Base-by-base conservation (phyloP, 2,329 filamentous ascomycete genomes). In the Fusarium sp. region DNA sequence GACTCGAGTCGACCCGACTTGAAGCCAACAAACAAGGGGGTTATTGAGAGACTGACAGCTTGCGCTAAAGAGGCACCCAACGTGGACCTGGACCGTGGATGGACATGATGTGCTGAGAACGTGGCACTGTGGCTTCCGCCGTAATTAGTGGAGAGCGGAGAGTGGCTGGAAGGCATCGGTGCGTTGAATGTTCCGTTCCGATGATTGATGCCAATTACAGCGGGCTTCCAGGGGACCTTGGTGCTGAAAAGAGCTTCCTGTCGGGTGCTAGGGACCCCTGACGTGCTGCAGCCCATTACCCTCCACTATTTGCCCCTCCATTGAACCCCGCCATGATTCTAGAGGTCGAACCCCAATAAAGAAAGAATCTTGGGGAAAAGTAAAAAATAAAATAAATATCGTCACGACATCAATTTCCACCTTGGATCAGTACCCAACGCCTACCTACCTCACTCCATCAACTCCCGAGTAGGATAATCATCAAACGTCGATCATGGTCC, bases 401-500 rank as follows among this genome's bases (percentile, higher is more conserved):
- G 27, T 65, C 65, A 52, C 38, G 11, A 37, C 43, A 30, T 59
- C 25, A 25, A 30, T 27, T 52, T 27, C 38, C 62, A 57, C 38
- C 50, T 38, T 40, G 50, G 17, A 40, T 22, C 43, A 54, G n/a
- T 27, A 40, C 35, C 33, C 33, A 59, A 56, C 50, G 27, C 10
- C 47, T 6, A n/a, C 22, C 5, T 47, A 50, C 22, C 9, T 17
- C 22, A 27, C 15, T 9, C 20, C 10, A 25, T 57, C 20, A 22
- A 22, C 54, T 27, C 17, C n/a, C 17, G 8, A 14, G 20, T 43
- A 68, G 20, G 8, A 27, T 20, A 10, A 50, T n/a, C 20, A 22
- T 2, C 15, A 17, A 40, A 27, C n/a, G 12, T 10, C 50, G 8
- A 47, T 35, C 50, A 98, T 98, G 95, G 95, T 98, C 64, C 94